phyloP scores from a whole-genome alignment of 2,329 filamentous ascomycete genomes.

The Venturia oleaginea region DNA sequence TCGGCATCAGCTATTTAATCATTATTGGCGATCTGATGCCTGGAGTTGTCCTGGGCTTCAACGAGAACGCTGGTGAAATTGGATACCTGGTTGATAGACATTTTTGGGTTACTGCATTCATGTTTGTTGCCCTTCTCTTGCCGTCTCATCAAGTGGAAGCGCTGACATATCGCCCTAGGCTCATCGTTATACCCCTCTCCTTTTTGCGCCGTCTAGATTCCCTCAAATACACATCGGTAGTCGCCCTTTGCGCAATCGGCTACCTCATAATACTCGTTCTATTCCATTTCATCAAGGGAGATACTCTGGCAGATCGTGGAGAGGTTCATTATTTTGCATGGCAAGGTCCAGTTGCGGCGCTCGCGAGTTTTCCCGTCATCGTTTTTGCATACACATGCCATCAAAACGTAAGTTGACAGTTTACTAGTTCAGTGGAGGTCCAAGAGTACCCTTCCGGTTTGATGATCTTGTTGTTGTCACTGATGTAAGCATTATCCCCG shows the following conservation, averaged over 20 bases:
- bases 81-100: constrained; percentile 78
- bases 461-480: too few species aligned
- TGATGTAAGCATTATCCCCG: too few species aligned
- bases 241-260: constrained; percentile 85
- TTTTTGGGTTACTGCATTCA: constrained; percentile 97
- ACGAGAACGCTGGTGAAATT: constrained; percentile 50
- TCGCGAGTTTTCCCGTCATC: constrained; percentile 86
- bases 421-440: background rate
- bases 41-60: constrained; percentile 78
- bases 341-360: constrained; percentile 66
- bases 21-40: constrained; percentile 99
- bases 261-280: constrained; percentile 90
- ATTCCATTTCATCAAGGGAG: constrained; percentile 75
- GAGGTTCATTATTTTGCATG: constrained; percentile 68
- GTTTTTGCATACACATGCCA: constrained; percentile 99
- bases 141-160: background rate
- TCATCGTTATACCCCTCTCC: constrained; percentile 87
- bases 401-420: constrained; percentile 60
- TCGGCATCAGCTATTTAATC: constrained; percentile 94
- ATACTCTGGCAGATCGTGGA: constrained; percentile 64
- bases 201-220: constrained; percentile 89
- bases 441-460: too few species aligned
- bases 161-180: constrained; percentile 36
- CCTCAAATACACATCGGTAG: constrained; percentile 90
- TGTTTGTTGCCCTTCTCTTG: constrained; percentile 44